A percentile compares a stretch with the other conserved stretches of the same genome.
Evolutionary conservation across 306 rosid genomes (phyloP).

Genomic region (Cucumis melo): DNA sequence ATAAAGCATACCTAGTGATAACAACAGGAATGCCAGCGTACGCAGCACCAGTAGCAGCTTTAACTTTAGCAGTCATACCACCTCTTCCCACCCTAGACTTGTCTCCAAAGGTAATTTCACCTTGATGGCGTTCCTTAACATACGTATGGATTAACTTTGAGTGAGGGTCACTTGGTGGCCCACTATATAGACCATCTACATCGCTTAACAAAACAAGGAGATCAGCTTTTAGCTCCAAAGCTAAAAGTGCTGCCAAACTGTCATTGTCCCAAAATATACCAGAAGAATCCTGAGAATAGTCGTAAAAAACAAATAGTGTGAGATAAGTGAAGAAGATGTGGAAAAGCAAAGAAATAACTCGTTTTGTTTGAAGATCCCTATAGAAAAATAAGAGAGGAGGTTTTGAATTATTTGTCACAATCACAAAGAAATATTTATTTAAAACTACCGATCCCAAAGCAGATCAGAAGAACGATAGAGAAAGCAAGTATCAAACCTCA

Average conservation of each 20-base stretch:
- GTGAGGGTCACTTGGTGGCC: slow-evolving; percentile 91
- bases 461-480: neutral
- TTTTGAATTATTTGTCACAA: neutral
- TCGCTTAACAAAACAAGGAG: slow-evolving; percentile 93
- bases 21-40: slow-evolving; percentile 90
- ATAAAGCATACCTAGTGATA: slow-evolving; percentile 59
- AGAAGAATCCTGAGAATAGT: slow-evolving; percentile 66
- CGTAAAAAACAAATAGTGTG: neutral
- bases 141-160: slow-evolving; percentile 90
- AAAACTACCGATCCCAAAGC: neutral
- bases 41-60: slow-evolving; percentile 85
- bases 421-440: neutral
- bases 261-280: slow-evolving; percentile 99
- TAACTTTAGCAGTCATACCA: slow-evolving; percentile 98
- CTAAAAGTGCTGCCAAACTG: slow-evolving; percentile 94
- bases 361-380: neutral
- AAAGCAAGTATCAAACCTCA: slow-evolving; percentile 41
- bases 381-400: neutral
- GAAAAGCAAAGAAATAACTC: neutral
- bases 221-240: slow-evolving; percentile 93
- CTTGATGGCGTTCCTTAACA: slow-evolving; percentile 76
- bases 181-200: slow-evolving; percentile 89
- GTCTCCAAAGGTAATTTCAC: slow-evolving; percentile 92
- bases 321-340: neutral
- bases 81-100: slow-evolving; percentile 99